These are phyloP conservation scores for Backusella australiensis DNA, from an alignment of 192 early-diverging fungal species.

Conservation along the genomic window DNA sequence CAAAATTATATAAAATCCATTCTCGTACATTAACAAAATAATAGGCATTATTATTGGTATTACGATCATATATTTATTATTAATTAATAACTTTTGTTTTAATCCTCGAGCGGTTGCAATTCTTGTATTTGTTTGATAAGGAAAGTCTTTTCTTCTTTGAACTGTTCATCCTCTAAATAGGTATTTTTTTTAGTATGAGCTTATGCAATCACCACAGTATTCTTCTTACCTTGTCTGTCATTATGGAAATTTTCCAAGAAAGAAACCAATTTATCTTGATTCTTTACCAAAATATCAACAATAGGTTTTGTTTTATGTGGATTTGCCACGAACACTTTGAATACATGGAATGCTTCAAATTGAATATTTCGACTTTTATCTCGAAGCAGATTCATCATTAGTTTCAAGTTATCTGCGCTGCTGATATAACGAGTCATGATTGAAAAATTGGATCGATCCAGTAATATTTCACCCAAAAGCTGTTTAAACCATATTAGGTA, in stretches of 20 bases:
- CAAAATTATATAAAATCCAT: not conserved
- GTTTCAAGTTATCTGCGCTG: slow-evolving; percentile 89
- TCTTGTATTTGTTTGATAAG: slow-evolving; percentile 86
- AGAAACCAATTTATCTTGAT: slow-evolving; percentile 84
- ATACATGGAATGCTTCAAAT: slow-evolving; percentile 99
- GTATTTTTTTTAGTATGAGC: not conserved
- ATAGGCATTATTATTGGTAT: not conserved
- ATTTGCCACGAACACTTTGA: slow-evolving; percentile 99
- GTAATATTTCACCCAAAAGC: slow-evolving; percentile 94
- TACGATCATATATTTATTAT: not conserved
- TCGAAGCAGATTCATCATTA: slow-evolving; percentile 96
- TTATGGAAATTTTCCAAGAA: slow-evolving; percentile 94
- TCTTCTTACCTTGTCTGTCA: slow-evolving; percentile 78
- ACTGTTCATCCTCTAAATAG: slow-evolving; percentile 90
- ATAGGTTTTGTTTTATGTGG: slow-evolving; percentile 94
- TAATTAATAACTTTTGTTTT: not conserved
- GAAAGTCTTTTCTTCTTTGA: slow-evolving; percentile 98
- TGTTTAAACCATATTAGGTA: slow-evolving; percentile 18
- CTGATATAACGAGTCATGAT: slow-evolving; percentile 96
- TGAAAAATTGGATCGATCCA: slow-evolving; percentile 92
- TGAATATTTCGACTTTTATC: slow-evolving; percentile 98
- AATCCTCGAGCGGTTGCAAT: slow-evolving; percentile 32
- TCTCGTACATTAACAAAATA: not conserved
- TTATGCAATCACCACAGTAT: not conserved
- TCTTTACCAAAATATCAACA: slow-evolving; percentile 87